These are phyloP conservation scores for Polygonum aviculare DNA, from an alignment of 148 eudicot genomes.

Conservation along the genomic window DNA sequence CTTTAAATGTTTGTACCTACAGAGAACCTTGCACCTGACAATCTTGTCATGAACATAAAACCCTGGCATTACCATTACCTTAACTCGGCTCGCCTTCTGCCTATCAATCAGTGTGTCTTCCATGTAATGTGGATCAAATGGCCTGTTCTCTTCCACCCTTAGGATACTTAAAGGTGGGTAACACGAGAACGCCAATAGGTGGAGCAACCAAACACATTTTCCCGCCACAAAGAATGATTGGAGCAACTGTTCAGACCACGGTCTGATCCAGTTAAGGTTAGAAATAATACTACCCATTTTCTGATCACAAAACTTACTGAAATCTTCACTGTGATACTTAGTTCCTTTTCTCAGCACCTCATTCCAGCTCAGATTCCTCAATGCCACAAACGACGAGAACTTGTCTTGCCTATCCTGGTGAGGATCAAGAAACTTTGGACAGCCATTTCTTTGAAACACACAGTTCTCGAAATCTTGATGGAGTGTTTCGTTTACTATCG, in stretches of 20 bases:
- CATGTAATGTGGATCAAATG: constrained; percentile 70
- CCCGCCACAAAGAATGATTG: constrained; percentile 88
- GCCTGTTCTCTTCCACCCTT: constrained; percentile 73
- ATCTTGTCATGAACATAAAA: constrained; percentile 84
- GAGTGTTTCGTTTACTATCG: constrained; percentile 65
- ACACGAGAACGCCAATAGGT: constrained; percentile 84
- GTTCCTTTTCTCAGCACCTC: constrained; percentile 87
- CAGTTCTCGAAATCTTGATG: constrained; percentile 88
- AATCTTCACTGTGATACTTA: constrained; percentile 80
- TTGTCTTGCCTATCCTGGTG: constrained; percentile 51
- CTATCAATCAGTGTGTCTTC: constrained; percentile 59
- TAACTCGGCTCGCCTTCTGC: constrained; percentile 59
- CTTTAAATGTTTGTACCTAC: constrained; percentile 47
- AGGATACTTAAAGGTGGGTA: constrained; percentile 50
- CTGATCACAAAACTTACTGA: constrained; percentile 89
- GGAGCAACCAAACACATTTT: constrained; percentile 88
- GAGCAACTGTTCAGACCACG: constrained; percentile 89
- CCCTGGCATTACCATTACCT: constrained; percentile 96
- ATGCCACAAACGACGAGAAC: constrained; percentile 56
- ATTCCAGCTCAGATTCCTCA: constrained; percentile 83
- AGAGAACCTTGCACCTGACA: constrained; percentile 80
- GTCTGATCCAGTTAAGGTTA: constrained; percentile 66
- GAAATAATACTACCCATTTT: constrained; percentile 67
- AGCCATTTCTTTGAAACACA: constrained; percentile 66
- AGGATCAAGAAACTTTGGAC: constrained; percentile 64